Conservation (phyloP, 1,139 yeast genomes). For the Wickerhamiella pararugosa region DNA sequence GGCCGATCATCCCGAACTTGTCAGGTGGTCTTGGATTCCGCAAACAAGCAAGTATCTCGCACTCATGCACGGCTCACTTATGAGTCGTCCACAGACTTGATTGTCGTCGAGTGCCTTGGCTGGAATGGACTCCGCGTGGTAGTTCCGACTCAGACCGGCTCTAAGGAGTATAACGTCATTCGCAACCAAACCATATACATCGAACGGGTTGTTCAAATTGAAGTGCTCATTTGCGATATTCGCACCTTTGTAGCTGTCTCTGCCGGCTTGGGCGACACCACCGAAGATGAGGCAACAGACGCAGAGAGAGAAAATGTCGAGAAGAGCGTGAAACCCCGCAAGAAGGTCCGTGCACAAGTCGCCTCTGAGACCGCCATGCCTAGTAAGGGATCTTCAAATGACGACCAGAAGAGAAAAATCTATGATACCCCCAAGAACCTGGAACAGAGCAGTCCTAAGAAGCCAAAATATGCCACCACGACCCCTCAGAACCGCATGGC, state of each 20-base stretch:
- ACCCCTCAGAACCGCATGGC: neutral
- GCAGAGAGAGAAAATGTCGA: slow-evolving; percentile 4
- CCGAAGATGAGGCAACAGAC: slow-evolving; percentile 21
- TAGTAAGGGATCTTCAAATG: neutral
- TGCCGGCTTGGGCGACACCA: slow-evolving; percentile 26
- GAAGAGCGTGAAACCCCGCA: neutral
- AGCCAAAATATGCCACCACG: neutral
- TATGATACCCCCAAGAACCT: neutral
- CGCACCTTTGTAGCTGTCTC: slow-evolving; percentile 39
- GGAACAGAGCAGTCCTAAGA: neutral
- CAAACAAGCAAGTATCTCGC: slow-evolving; percentile 51
- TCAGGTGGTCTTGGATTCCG: slow-evolving; percentile 39
- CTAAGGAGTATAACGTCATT: slow-evolving; percentile 15
- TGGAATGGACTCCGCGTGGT: slow-evolving; percentile 53
- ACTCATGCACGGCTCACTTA: slow-evolving; percentile 38
- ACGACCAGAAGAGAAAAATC: neutral
- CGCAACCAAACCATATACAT: slow-evolving; percentile 40
- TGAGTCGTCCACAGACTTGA: slow-evolving; percentile 16
- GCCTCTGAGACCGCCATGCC: too few relatives aligned
- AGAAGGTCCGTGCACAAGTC: neutral
- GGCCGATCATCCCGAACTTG: slow-evolving; percentile 57
- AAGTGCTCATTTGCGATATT: slow-evolving; percentile 49
- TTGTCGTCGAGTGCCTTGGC: slow-evolving; percentile 43
- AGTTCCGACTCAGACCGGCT: slow-evolving; percentile 29
- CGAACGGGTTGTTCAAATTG: slow-evolving; percentile 41